Evolutionary conservation across 176 grass and related monocot species (phyloP).

Genomic region (Themeda triandra): DNA sequence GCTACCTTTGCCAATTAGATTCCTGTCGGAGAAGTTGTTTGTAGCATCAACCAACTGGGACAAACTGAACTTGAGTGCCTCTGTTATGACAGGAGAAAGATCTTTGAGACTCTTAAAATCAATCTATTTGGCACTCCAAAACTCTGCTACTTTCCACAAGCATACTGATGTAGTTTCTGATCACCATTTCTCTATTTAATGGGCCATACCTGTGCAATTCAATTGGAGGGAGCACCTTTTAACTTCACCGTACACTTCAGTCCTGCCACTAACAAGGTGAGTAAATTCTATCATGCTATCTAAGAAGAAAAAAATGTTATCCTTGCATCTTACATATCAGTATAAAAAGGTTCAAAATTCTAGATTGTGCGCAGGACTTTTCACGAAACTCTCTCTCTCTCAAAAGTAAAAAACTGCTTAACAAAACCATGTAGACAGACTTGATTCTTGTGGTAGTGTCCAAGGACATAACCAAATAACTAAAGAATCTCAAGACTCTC

Average conservation of each 20-base stretch:
- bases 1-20: conserved; percentile 26
- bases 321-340: background rate
- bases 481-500: background rate
- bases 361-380: background rate
- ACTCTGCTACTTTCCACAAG: background rate
- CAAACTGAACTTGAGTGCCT: background rate
- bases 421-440: background rate
- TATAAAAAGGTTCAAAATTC: background rate
- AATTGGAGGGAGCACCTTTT: background rate
- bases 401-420: background rate
- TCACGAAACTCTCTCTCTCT: background rate
- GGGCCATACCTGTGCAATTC: background rate
- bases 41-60: conserved; percentile 30
- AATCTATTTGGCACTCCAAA: background rate
- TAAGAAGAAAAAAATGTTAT: background rate
- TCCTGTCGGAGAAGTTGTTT: conserved; percentile 9
- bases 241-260: background rate
- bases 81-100: conserved; percentile 13
- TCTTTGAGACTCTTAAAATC: background rate
- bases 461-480: background rate
- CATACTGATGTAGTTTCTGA: background rate
- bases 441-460: background rate
- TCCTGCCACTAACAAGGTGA: background rate
- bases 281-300: background rate
- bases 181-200: background rate